Evolutionary conservation across 129 eudicot genomes (phyloP), one percentile per base, ranked within the genome.

Genomic region (Tagetes patula): DNA sequence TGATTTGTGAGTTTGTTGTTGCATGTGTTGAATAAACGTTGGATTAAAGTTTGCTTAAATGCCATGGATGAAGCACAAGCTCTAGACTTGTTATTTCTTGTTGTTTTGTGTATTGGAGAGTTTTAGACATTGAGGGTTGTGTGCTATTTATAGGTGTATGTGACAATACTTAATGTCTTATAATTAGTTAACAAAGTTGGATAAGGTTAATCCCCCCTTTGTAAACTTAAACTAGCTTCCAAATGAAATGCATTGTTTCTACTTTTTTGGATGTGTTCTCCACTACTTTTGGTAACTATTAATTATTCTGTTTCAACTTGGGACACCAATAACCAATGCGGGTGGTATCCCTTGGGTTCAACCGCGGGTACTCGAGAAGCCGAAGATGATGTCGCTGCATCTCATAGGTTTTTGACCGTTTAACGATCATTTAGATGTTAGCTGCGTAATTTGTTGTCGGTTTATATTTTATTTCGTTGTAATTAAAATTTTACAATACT

Each of bases 61-160:
- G 95, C 98, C 98, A 89, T 92, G 70, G 88, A 70, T 80, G 75
- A 50, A 42, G 42, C 48, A 52, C n/a, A 37, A 8, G 39, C 45
- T 59, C 39, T 36, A 0, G 27, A 20, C 59, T 30, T 32, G 13
- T 34, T 75, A 20, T 20, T 20, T 20, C 27, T 30, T 40, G 7
- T 41, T 67, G 5, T 42, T 53, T 2, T 46, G 33, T 68, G 38
- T 45, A n/a, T 4, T 3, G 3, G 30, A 39, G 41, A 7, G 6
- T 67, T 55, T 55, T 11, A 55, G 34, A 6, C 37, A 56, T 8
- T 8, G 36, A 56, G 38, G 40, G 62, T 8, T 12, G 61, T 39
- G 6, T 4, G 10, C 4, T 77, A 77, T 77, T 69, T 77, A 77
- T 69, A 77, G 81, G 65, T 69, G 81, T 30, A 34, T 69, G 81